Conservation (phyloP, 345 rosid species). For the sweet orange (Citrus sinensis) region DNA sequence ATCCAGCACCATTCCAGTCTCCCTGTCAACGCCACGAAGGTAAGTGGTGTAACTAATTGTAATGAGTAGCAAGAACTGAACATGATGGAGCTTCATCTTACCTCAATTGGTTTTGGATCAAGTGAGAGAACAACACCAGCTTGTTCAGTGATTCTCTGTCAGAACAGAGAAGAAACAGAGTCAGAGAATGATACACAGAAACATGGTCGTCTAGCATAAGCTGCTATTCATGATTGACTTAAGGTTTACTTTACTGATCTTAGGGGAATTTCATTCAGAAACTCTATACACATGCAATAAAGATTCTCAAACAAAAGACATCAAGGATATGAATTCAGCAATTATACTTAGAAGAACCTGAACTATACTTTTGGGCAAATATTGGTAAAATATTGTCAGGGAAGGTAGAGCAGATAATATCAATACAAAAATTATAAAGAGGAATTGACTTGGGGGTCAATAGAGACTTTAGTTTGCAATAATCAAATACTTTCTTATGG, state of each 20-base stretch:
- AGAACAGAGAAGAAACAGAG: constrained; percentile 9
- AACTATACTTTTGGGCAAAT: not conserved
- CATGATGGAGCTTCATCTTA: constrained; percentile 10
- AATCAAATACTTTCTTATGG: not conserved
- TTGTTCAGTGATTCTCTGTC: constrained; percentile 97
- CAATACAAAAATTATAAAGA: not conserved
- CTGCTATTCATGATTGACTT: not conserved
- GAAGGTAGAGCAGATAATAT: not conserved
- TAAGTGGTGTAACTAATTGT: not conserved
- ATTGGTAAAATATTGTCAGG: not conserved
- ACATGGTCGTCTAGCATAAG: not conserved
- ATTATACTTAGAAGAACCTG: not conserved
- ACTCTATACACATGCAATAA: not conserved
- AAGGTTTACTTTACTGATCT: not conserved
- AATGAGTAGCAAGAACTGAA: not conserved
- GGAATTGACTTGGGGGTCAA: not conserved
- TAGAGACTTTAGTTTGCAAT: not conserved
- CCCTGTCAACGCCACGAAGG: constrained; percentile 42
- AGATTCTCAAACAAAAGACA: not conserved
- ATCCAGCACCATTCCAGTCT: constrained; percentile 99
- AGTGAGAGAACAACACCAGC: constrained; percentile 88
- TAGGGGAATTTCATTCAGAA: not conserved
- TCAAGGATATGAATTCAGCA: not conserved
- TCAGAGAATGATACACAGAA: not conserved
- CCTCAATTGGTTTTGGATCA: constrained; percentile 97